Base-by-base conservation (phyloP, 306 rosid species). In the Dalbergia cultrata region DNA sequence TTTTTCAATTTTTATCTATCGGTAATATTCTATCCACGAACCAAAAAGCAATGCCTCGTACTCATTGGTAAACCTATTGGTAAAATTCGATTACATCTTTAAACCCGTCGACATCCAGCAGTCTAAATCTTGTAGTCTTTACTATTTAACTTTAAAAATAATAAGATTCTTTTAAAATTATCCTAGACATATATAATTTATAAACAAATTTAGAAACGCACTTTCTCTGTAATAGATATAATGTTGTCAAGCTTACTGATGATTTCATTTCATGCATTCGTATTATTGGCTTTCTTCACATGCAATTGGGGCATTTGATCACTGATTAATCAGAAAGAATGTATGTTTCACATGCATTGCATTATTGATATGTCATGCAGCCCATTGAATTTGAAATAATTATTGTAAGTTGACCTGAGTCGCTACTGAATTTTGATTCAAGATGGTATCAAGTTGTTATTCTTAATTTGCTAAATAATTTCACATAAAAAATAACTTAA, bases 321-420 rank as follows among this genome's bases (percentile, higher is more conserved):
- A 26, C 68, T 41, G 17, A 43, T 41, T 67, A 17, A 44, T 31
- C 58, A 60, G 61, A 69, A 82, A 9, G 52, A 75, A 69, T 61
- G 50, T 68, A 68, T 59, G 81, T 69, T 82, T 37, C 68, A 76
- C 74, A 70, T 76, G 85, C 61, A 69, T 66, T 80, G 66, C 72
- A 80, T 79, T 70, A 79, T 60, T 70, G 63, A 37, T 34, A 34
- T 61, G 33, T 39, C 52, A 41, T 62, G 49, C 71, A 61, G 11
- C 31, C 57, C 18, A 62, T 49, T 79, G 39, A 31, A 47, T 12
- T 70, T 70, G 52, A 39, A 49, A 0, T 33, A 61, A 18, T 37
- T 44, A 21, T 52, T 41, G 21, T 14, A 17, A 45, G 83, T 70
- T 79, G 82, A 49, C 64, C 22, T 47, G 26, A 8, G 31, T 52